Conservation (phyloP, 257 asterid species). For the Fraxinus excelsior region DNA sequence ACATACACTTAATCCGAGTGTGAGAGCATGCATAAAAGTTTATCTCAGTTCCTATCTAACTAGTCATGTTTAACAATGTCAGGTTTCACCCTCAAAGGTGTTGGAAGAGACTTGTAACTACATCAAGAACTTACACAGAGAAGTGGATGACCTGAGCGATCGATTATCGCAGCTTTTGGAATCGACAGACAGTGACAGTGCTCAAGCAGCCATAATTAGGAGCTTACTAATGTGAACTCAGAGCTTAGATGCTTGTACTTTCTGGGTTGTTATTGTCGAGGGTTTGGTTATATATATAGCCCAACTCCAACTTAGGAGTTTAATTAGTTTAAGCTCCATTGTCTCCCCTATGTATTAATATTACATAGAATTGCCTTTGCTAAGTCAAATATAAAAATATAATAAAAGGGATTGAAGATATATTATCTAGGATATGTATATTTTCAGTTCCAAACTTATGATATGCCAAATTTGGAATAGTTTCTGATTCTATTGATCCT, state of each 20-base stretch:
- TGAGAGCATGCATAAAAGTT: not conserved
- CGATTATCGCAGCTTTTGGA: slow-evolving; percentile 78
- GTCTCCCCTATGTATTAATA: slow-evolving; percentile 25
- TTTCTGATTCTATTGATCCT: not conserved
- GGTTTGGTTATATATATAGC: too few relatives aligned
- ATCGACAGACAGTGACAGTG: slow-evolving; percentile 75
- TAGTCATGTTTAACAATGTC: not conserved
- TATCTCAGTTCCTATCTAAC: not conserved
- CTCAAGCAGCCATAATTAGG: slow-evolving; percentile 90
- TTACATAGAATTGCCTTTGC: slow-evolving; percentile 24
- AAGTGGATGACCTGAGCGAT: slow-evolving; percentile 86
- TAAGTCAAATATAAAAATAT: slow-evolving; percentile 5
- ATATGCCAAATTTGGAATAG: slow-evolving; percentile 23
- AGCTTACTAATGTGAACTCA: slow-evolving; percentile 72
- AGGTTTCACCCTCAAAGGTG: slow-evolving; percentile 93
- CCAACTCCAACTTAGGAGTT: slow-evolving; percentile 40
- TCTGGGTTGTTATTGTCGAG: slow-evolving; percentile 35
- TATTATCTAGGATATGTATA: not conserved
- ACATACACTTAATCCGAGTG: not conserved
- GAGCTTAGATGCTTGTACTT: slow-evolving; percentile 18
- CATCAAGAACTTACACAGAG: slow-evolving; percentile 78
- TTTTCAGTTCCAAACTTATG: slow-evolving; percentile 28
- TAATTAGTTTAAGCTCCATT: slow-evolving; percentile 30
- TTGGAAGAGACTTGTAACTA: slow-evolving; percentile 97
- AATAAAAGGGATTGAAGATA: slow-evolving; percentile 14